Conservation (phyloP, 106 monocot genomes). For the Chionographis japonica region DNA sequence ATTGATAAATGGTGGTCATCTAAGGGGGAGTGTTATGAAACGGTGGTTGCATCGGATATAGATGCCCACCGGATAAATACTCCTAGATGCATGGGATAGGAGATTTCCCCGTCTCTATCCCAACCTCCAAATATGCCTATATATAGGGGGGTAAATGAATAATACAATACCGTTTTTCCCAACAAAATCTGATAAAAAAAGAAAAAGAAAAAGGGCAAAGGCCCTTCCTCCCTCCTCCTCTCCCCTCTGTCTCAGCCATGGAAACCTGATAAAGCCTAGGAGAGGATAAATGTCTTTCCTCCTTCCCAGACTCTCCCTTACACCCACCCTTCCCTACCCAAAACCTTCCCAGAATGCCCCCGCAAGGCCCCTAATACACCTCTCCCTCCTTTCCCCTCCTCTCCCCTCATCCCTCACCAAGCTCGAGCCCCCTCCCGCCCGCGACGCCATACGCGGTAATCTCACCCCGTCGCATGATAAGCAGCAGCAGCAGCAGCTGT, state of each 20-base stretch:
- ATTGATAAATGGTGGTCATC: no score
- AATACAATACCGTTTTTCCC: no score
- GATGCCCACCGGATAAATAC: no score
- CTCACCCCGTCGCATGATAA: not conserved
- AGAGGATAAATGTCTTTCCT: slow-evolving; percentile 34
- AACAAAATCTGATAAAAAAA: no score
- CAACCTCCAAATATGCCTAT: no score
- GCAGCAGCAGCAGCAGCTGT: not conserved
- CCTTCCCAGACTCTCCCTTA: slow-evolving; percentile 36
- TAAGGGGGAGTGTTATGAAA: no score
- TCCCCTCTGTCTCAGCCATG: slow-evolving; percentile 2
- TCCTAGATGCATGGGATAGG: no score
- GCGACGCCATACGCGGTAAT: slow-evolving; percentile 11
- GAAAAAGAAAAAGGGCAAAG: not conserved
- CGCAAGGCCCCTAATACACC: slow-evolving; percentile 1
- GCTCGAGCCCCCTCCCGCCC: slow-evolving; percentile 19
- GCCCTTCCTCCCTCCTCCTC: not conserved
- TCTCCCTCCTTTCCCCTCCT: not conserved
- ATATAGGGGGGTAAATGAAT: no score
- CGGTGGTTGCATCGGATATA: no score
- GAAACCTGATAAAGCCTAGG: not conserved
- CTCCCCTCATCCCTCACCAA: slow-evolving; percentile 6
- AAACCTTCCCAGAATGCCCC: slow-evolving; percentile 31
- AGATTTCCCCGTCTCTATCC: no score
- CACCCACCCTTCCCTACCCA: slow-evolving; percentile 14